phyloP scores from a whole-genome alignment of 345 rosid species.

The Euphorbia lathyris region DNA sequence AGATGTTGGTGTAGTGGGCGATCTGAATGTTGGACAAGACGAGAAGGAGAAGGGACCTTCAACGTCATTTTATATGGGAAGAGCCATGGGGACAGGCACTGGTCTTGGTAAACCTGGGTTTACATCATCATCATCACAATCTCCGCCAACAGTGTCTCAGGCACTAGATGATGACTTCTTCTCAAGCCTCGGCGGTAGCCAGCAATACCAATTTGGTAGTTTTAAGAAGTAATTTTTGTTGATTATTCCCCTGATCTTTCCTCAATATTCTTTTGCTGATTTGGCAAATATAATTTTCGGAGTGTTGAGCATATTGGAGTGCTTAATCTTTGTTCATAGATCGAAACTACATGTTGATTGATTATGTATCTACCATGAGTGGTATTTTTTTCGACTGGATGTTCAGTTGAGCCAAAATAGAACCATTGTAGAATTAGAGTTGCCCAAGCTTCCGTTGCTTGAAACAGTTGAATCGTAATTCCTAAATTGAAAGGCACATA shows the following conservation, averaged over 20 bases:
- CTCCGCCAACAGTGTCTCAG: slow-evolving; percentile 27
- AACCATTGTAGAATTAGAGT: not conserved
- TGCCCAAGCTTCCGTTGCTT: not conserved
- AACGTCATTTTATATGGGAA: slow-evolving; percentile 69
- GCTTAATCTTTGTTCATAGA: slow-evolving; percentile 12
- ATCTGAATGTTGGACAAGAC: slow-evolving; percentile 45
- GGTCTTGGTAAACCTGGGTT: slow-evolving; percentile 70
- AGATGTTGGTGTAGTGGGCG: slow-evolving; percentile 81
- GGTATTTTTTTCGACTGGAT: not conserved
- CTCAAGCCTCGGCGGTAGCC: slow-evolving; percentile 60
- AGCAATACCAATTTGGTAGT: slow-evolving; percentile 58
- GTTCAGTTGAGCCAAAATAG: not conserved
- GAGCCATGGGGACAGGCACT: slow-evolving; percentile 83
- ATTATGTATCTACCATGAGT: slow-evolving; percentile 4
- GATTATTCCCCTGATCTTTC: not conserved
- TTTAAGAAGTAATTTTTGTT: slow-evolving; percentile 46
- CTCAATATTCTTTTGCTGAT: slow-evolving; percentile 6
- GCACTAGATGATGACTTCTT: slow-evolving; percentile 55
- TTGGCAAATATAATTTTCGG: not conserved
- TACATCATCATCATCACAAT: slow-evolving; percentile 32
- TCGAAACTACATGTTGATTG: slow-evolving; percentile 6
- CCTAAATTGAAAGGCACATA: not conserved
- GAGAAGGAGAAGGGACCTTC: slow-evolving; percentile 65
- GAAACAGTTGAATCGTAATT: not conserved
- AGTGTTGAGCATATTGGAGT: slow-evolving; percentile 1